Conservation (phyloP, 352 stramenopile species). For the Globisporangium splendens region DNA sequence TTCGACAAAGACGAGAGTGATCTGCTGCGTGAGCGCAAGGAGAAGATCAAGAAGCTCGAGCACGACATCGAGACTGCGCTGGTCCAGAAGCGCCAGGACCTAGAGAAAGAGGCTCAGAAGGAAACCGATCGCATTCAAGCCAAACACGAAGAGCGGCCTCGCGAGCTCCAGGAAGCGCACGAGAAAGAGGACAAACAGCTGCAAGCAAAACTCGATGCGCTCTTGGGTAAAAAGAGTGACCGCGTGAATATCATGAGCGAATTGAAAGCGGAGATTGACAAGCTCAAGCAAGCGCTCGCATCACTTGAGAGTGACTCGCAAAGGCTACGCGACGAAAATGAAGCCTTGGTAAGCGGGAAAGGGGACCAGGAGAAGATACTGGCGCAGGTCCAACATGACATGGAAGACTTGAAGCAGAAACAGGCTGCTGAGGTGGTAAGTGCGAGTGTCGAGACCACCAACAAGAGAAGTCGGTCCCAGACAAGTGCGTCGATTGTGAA, state of each 20-base stretch:
- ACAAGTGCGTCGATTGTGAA: not conserved
- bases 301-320: not conserved
- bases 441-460: not conserved
- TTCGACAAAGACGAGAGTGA: constrained; percentile 62
- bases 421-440: not conserved
- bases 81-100: constrained; percentile 47
- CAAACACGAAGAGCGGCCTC: constrained; percentile 38
- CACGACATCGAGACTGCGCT: constrained; percentile 40
- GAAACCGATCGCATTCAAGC: constrained; percentile 38
- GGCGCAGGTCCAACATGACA: not conserved
- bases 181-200: constrained; percentile 32
- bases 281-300: constrained; percentile 16
- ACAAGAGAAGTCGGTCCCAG: not conserved
- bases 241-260: constrained; percentile 12
- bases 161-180: constrained; percentile 40
- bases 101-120: constrained; percentile 45
- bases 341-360: constrained; percentile 16
- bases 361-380: constrained; percentile 4
- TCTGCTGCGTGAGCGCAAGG: constrained; percentile 46
- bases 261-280: constrained; percentile 28
- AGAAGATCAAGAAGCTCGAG: constrained; percentile 64
- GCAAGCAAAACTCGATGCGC: constrained; percentile 25
- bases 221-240: constrained; percentile 26
- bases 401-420: not conserved
- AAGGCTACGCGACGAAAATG: constrained; percentile 15